phyloP scores from a whole-genome alignment of 768 basidiomycete genomes.

The Termitomyces sp. region DNA sequence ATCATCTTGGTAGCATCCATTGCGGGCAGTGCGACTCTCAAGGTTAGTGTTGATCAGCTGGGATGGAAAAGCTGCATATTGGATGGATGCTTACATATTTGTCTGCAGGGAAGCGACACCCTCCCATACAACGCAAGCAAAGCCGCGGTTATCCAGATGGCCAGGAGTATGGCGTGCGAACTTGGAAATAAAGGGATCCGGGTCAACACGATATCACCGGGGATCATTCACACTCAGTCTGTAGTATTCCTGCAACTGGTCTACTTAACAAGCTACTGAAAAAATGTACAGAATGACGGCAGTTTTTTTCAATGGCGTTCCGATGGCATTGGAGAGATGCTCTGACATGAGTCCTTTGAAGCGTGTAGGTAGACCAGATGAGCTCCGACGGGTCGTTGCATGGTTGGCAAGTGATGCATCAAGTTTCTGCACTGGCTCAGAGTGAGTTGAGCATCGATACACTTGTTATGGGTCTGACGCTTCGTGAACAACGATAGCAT shows the following conservation, averaged over 20 bases:
- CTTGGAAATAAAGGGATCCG: constrained; percentile 43
- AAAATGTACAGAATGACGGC: background rate
- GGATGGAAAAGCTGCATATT: background rate
- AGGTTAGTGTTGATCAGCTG: background rate
- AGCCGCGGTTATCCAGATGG: constrained; percentile 74
- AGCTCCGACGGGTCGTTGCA: background rate
- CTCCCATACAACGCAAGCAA: constrained; percentile 75
- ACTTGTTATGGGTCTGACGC: background rate
- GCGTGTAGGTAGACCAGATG: background rate
- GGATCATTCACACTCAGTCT: background rate
- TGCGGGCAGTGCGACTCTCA: constrained; percentile 11
- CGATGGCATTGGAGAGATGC: background rate
- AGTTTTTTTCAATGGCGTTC: background rate
- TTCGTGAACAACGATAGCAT: background rate
- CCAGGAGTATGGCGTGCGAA: constrained; percentile 59
- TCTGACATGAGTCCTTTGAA: too few relatives aligned
- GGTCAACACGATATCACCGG: constrained; percentile 71
- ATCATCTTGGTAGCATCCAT: constrained; percentile 66
- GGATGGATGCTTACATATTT: too few relatives aligned
- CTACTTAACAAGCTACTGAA: background rate
- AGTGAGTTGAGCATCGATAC: background rate
- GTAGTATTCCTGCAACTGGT: background rate
- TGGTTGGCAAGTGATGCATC: background rate
- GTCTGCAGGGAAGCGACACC: constrained; percentile 36
- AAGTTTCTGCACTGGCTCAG: background rate